A percentile compares a stretch with the other conserved stretches of the same genome.
phyloP scores from a whole-genome alignment of 331 rosid species.

The Pyracantha coccinea region DNA sequence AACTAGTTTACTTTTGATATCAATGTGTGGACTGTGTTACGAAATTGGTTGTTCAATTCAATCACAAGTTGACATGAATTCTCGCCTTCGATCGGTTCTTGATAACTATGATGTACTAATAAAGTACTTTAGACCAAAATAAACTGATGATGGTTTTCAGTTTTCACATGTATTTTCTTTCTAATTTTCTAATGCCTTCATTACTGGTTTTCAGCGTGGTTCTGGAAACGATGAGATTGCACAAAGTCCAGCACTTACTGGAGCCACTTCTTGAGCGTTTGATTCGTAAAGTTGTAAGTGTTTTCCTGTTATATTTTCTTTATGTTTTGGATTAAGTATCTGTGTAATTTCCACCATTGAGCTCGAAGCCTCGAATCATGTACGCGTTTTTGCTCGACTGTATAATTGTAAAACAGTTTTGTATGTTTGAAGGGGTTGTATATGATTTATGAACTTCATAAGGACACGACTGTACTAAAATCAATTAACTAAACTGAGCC shows the following conservation, averaged over 20 bases:
- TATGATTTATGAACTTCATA: slow-evolving; percentile 10
- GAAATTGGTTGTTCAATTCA: not conserved
- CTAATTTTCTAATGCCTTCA: slow-evolving; percentile 4
- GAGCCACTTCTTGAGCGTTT: slow-evolving; percentile 81
- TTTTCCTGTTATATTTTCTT: not conserved
- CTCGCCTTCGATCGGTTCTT: not conserved
- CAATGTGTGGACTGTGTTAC: not conserved
- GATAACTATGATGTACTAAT: not conserved
- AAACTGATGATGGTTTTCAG: not conserved
- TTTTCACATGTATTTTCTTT: not conserved
- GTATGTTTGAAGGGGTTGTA: slow-evolving; percentile 3
- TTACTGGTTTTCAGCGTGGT: slow-evolving; percentile 51
- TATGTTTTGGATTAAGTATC: not conserved
- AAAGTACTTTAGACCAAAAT: not conserved
- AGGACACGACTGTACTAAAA: slow-evolving; percentile 4
- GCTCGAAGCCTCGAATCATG: not conserved
- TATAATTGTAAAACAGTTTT: slow-evolving; percentile 5
- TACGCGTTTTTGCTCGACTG: slow-evolving; percentile 1
- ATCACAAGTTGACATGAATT: not conserved
- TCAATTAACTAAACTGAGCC: slow-evolving; percentile 3
- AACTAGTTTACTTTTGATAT: not conserved
- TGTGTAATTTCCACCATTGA: not conserved
- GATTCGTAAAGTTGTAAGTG: slow-evolving; percentile 87
- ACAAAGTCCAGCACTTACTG: slow-evolving; percentile 43
- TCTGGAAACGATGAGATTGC: slow-evolving; percentile 46